These are phyloP conservation scores for Phialophora chinensis DNA, from an alignment of 2,329 filamentous ascomycete genomes.

Conservation along the genomic window DNA sequence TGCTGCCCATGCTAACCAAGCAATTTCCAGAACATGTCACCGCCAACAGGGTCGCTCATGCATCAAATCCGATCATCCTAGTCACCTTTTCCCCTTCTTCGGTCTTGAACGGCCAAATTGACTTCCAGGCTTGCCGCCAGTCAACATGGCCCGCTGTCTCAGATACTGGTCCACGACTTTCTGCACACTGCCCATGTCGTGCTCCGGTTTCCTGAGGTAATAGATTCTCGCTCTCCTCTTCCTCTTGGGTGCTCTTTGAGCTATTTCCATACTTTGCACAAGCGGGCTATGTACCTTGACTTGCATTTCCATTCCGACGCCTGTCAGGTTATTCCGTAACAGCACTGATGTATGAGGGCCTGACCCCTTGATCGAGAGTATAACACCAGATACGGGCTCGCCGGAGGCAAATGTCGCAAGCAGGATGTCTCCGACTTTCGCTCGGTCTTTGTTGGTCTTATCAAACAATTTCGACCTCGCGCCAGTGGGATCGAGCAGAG, in stretches of 20 bases:
- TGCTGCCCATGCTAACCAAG: not conserved
- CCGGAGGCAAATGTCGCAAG: conserved; percentile 83
- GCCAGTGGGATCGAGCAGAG: conserved; percentile 80
- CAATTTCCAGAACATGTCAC: not conserved
- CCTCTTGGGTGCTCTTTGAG: conserved; percentile 83
- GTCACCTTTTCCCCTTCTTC: conserved; percentile 33
- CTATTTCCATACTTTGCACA: conserved; percentile 88
- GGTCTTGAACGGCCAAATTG: conserved; percentile 21
- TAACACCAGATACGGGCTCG: conserved; percentile 89
- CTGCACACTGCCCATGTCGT: conserved; percentile 86
- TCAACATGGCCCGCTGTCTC: conserved; percentile 57
- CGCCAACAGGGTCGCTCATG: not conserved
- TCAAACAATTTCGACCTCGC: conserved; percentile 82
- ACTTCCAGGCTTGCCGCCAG: conserved; percentile 38
- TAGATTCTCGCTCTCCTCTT: conserved; percentile 85
- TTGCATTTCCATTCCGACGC: conserved; percentile 94
- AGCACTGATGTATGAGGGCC: conserved; percentile 88
- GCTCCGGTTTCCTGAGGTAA: conserved; percentile 84
- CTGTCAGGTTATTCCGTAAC: conserved; percentile 82
- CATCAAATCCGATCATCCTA: not conserved
- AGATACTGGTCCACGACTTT: conserved; percentile 73
- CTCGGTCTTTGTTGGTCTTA: conserved; percentile 73
- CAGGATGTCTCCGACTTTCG: conserved; percentile 85
- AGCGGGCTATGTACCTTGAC: conserved; percentile 93
- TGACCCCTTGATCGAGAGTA: conserved; percentile 83